Base-by-base conservation (phyloP, 257 asterid species). In the Solanum appendiculatum region DNA sequence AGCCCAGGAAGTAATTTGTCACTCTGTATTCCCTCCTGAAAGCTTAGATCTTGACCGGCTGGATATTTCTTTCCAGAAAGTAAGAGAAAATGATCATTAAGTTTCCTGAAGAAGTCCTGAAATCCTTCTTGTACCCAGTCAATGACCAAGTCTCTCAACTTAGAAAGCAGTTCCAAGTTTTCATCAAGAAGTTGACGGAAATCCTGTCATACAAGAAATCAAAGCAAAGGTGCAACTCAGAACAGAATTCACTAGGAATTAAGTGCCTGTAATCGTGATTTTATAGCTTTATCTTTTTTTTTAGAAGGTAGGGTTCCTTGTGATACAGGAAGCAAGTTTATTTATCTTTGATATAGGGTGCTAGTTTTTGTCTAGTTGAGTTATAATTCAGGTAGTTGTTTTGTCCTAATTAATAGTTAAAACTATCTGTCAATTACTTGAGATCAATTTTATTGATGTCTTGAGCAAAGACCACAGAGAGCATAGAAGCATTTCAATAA, bases 111-210 rank as follows among this genome's bases (percentile, higher is more conserved):
- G 93, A 97, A 95, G 89, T 93, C 92, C 91, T 95, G 99, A 93
- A 95, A 94, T 80, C 99, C 99, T 93, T 95, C 98, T 91, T 92
- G 97, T 86, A 97, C 96, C 98, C 98, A 94, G 87, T 91, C 94
- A 77, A 92, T 84, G 82, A 91, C 92, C 68, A 86, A 87, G 86
- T 93, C 97, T 93, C 96, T 93, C 95, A 97, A 89, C 90, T 93
- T 94, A 83, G 93, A 84, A 68, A 95, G 88, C 85, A 94, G 88
- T 86, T 92, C 96, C 87, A 92, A 80, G 88, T 93, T 91, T 89
- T 92, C 98, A 91, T 93, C 96, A 93, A 97, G 96, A 89, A 97
- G 98, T 87, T 87, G 92, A 37, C 90, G 93, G 89, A 97, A 93
- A 82, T 95, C 97, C 99, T 97, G 93, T 58, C 85, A 86, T 58